Conservation (phyloP, 371 early-diverging fungal genomes). For the Capillidium heterosporum region DNA sequence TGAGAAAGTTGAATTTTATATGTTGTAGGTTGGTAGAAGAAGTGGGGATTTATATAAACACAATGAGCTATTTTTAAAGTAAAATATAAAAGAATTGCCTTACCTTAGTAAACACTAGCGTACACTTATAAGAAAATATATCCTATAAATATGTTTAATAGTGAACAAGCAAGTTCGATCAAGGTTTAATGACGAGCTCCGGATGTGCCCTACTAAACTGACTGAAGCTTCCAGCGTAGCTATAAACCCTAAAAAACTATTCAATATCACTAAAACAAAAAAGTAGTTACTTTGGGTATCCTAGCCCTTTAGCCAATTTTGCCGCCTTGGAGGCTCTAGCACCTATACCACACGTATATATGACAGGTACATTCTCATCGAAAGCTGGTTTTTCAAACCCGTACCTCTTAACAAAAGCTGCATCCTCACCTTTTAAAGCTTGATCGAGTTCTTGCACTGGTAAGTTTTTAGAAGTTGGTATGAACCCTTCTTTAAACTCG, state of each 20-base stretch:
- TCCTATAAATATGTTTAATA: too few relatives aligned
- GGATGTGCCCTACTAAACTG: conserved; percentile 13
- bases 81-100: too few relatives aligned
- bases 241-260: conserved; percentile 12
- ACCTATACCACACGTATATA: conserved; percentile 32
- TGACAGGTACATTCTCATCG: conserved; percentile 14
- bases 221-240: conserved; percentile 32
- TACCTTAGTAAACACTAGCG: too few relatives aligned
- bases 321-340: conserved; percentile 23
- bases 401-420: conserved; percentile 16
- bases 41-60: too few relatives aligned
- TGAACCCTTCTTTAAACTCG: conserved; percentile 23
- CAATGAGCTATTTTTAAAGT: too few relatives aligned
- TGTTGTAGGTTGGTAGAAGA: too few relatives aligned
- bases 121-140: too few relatives aligned
- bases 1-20: too few relatives aligned
- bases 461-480: conserved; percentile 28
- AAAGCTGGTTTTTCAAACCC: conserved; percentile 14
- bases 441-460: conserved; percentile 24
- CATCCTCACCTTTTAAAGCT: conserved; percentile 20
- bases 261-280: neutral
- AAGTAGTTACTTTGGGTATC: neutral
- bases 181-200: too few relatives aligned
- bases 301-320: conserved; percentile 16
- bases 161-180: too few relatives aligned